Evolutionary conservation across 2,329 filamentous ascomycete species (phyloP).

Genomic region (Penicillium sclerotiorum): DNA sequence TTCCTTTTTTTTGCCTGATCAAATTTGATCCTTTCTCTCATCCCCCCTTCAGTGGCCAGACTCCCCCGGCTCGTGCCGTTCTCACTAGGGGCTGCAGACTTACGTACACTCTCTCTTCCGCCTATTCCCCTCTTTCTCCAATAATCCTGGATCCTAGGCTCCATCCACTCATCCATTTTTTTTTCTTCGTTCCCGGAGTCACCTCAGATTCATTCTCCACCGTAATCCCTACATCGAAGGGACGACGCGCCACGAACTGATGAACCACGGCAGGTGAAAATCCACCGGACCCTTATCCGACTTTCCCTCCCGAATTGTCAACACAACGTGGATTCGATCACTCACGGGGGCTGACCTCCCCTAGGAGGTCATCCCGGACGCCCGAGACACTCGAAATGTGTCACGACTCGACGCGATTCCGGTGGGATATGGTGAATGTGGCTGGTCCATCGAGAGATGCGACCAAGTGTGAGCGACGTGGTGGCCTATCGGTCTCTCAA

Average conservation of each 20-base stretch:
- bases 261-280: conserved; percentile 1
- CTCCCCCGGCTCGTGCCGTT: conserved; percentile 5
- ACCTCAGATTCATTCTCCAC: background rate
- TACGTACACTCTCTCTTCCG: conserved; percentile 13
- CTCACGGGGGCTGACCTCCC: conserved; percentile 45
- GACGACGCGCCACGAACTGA: too few species aligned
- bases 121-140: conserved; percentile 7
- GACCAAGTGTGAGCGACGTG: conserved; percentile 8
- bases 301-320: conserved; percentile 17
- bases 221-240: too few species aligned
- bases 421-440: conserved; percentile 8
- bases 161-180: background rate
- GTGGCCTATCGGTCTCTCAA: conserved; percentile 14
- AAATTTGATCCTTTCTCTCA: too few species aligned
- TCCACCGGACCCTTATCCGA: background rate
- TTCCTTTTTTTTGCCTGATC: background rate
- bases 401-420: conserved; percentile 26
- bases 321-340: conserved; percentile 42
- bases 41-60: too few species aligned
- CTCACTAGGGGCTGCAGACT: conserved; percentile 11
- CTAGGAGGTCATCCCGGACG: conserved; percentile 43
- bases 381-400: conserved; percentile 35
- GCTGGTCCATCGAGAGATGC: background rate
- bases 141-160: conserved; percentile 3
- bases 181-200: background rate